phyloP scores from a whole-genome alignment of 352 stramenopile species.

The Pythium dissimile region DNA sequence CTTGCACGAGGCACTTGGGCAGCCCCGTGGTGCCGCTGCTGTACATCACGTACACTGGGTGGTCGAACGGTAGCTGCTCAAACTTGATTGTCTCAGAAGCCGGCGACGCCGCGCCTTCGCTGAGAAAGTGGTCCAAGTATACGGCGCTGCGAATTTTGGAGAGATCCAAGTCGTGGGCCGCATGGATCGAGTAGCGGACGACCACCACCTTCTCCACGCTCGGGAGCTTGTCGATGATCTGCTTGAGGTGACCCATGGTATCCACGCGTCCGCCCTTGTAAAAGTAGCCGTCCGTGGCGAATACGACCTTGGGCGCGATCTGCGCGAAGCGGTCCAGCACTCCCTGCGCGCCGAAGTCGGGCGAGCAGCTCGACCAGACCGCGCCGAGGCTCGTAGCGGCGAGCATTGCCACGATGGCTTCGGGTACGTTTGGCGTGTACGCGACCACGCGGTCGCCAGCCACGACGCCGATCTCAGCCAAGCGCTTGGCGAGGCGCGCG shows the following conservation, averaged over 20 bases:
- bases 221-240: conserved; percentile 63
- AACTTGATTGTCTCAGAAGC: conserved; percentile 47
- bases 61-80: conserved; percentile 75
- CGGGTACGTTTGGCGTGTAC: conserved; percentile 67
- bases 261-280: conserved; percentile 75
- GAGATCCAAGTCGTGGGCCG: conserved; percentile 54
- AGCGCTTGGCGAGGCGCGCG: conserved; percentile 34
- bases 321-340: conserved; percentile 82
- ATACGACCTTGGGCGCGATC: conserved; percentile 76
- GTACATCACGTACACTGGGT: conserved; percentile 89
- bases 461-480: conserved; percentile 45
- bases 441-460: conserved; percentile 59
- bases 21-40: conserved; percentile 82
- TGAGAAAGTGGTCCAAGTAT: conserved; percentile 57
- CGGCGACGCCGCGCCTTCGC: conserved; percentile 14
- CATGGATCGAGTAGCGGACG: conserved; percentile 56
- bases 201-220: conserved; percentile 60
- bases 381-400: conserved; percentile 64
- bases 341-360: conserved; percentile 81
- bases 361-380: conserved; percentile 80
- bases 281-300: conserved; percentile 73
- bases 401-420: conserved; percentile 74
- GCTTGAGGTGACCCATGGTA: conserved; percentile 49
- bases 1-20: conserved; percentile 86
- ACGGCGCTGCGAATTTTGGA: conserved; percentile 47